These are phyloP conservation scores for Ephemerocybe angulata DNA, from an alignment of 768 basidiomycete species.

Conservation along the genomic window DNA sequence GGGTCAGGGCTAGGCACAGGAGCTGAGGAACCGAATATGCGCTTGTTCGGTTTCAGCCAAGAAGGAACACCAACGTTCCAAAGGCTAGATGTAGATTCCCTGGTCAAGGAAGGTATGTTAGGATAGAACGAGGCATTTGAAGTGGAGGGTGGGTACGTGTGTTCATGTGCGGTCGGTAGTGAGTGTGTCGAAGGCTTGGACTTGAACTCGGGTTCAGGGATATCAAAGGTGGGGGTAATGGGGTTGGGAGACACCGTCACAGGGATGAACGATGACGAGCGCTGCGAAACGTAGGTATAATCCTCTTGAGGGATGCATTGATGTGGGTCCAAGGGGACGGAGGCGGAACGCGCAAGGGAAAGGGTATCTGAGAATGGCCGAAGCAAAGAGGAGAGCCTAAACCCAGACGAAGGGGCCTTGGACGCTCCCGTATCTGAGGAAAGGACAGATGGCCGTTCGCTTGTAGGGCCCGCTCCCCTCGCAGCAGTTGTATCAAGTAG, in stretches of 20 bases:
- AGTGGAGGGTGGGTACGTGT: constrained; percentile 81
- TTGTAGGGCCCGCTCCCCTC: constrained; percentile 36
- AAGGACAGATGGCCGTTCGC: constrained; percentile 38
- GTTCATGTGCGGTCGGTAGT: constrained; percentile 35
- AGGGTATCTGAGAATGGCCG: constrained; percentile 61
- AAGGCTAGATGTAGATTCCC: constrained; percentile 41
- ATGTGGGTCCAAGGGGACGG: constrained; percentile 21
- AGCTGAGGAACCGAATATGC: constrained; percentile 30
- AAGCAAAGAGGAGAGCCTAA: constrained; percentile 62
- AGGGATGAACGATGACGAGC: constrained; percentile 58
- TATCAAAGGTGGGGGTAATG: constrained; percentile 1
- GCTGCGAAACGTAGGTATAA: constrained; percentile 67
- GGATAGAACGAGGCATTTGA: constrained; percentile 44
- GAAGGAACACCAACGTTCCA: constrained; percentile 72
- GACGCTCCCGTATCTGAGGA: constrained; percentile 26
- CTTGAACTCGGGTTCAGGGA: constrained; percentile 11
- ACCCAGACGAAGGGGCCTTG: constrained; percentile 39
- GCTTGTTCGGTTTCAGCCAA: constrained; percentile 58
- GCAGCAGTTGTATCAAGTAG: constrained; percentile 61
- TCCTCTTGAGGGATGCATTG: constrained; percentile 52
- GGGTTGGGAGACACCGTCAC: constrained; percentile 44
- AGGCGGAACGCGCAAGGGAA: constrained; percentile 17
- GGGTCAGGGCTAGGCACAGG: constrained; percentile 24
- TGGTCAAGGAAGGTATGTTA: constrained; percentile 46
- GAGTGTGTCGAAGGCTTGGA: constrained; percentile 15